These are phyloP conservation scores for Phellinidium pouzarii DNA, from an alignment of 1,284 basidiomycete species.

Conservation along the genomic window DNA sequence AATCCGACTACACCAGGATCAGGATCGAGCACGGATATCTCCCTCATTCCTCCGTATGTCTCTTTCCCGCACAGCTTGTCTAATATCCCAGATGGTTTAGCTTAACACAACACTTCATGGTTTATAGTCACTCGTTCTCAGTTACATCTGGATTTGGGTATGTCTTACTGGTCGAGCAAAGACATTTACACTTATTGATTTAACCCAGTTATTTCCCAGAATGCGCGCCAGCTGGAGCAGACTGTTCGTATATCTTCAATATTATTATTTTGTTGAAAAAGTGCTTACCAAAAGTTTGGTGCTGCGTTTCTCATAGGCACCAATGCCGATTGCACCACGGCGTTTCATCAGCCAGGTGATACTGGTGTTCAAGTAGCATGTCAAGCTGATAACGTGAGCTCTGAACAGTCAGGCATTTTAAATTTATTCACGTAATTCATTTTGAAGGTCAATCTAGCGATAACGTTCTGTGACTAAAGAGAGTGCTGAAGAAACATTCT, in stretches of 20 bases:
- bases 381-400: slow-evolving; percentile 20
- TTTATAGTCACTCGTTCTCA: slow-evolving; percentile 18
- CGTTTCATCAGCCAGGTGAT: slow-evolving; percentile 20
- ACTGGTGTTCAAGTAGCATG: slow-evolving; percentile 21
- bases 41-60: slow-evolving; percentile 20
- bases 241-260: slow-evolving; percentile 15
- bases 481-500: too few species aligned
- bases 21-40: slow-evolving; percentile 22
- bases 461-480: slow-evolving; percentile 22
- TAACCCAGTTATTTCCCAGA: slow-evolving; percentile 19
- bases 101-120: not conserved
- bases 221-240: slow-evolving; percentile 21
- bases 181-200: not conserved
- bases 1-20: slow-evolving; percentile 21
- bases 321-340: slow-evolving; percentile 19
- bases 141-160: slow-evolving; percentile 22
- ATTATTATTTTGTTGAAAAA: not conserved
- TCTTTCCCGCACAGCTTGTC: not conserved
- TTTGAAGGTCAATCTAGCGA: slow-evolving; percentile 21
- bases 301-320: slow-evolving; percentile 11
- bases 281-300: not conserved
- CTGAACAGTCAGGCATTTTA: not conserved
- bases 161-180: not conserved
- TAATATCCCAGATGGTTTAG: slow-evolving; percentile 10
- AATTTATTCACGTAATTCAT: not conserved